These are phyloP conservation scores for Aspergillus novofumigatus DNA, from an alignment of 2,329 filamentous ascomycete species.

Conservation along the genomic window DNA sequence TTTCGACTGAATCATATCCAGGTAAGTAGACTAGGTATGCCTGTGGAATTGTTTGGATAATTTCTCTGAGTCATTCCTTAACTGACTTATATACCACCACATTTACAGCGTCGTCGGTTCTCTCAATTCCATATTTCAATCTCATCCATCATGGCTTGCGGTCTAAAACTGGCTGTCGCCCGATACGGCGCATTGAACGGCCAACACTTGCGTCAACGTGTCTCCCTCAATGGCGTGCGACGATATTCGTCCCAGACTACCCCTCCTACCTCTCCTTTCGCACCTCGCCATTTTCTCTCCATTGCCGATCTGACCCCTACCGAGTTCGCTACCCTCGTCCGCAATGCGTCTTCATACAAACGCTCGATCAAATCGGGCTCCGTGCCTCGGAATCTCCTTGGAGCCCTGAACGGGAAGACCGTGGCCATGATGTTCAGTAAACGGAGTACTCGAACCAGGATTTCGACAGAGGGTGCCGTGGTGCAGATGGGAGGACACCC, in stretches of 20 bases:
- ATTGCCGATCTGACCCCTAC: conserved; percentile 77
- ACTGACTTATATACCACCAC: neutral
- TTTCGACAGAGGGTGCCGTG: conserved; percentile 89
- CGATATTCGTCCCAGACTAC: conserved; percentile 33
- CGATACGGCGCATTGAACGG: conserved; percentile 17
- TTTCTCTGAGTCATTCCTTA: neutral
- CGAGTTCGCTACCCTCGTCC: conserved; percentile 77
- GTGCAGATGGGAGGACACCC: conserved; percentile 84
- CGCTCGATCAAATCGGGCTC: conserved; percentile 67
- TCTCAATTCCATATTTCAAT: neutral
- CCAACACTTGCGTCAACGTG: neutral
- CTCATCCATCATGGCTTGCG: conserved; percentile 22
- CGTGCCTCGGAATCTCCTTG: conserved; percentile 56
- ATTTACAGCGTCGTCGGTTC: neutral
- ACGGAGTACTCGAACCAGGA: conserved; percentile 84
- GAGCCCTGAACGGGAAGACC: conserved; percentile 67
- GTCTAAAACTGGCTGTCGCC: conserved; percentile 24
- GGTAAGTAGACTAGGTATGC: neutral
- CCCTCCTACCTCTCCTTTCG: conserved; percentile 51
- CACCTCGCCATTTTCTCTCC: conserved; percentile 83
- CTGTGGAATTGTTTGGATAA: neutral
- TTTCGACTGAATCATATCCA: neutral
- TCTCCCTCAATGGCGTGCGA: conserved; percentile 23
- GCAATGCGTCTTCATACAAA: conserved; percentile 77
- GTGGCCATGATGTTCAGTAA: conserved; percentile 98